A percentile compares a stretch with the other conserved stretches of the same genome.
These are phyloP conservation scores for Suhomyces chickasaworum DNA, from an alignment of 1,139 yeast species.

Conservation along the genomic window DNA sequence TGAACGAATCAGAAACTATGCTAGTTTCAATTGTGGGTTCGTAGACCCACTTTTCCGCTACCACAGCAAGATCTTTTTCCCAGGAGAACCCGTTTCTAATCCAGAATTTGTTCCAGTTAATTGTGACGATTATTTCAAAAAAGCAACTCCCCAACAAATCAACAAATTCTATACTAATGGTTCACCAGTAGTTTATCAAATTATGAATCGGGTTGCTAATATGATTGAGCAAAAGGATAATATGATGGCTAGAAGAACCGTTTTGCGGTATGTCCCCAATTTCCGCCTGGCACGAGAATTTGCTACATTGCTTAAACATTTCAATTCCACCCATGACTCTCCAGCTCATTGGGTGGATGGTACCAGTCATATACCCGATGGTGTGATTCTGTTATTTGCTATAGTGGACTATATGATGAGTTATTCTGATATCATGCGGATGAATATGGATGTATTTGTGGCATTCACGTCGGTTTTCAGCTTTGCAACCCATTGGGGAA, in stretches of 20 bases:
- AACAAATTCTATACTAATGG: slow-evolving; percentile 10
- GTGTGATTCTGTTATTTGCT: slow-evolving; percentile 5
- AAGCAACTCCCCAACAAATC: slow-evolving; percentile 2
- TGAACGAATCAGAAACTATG: neutral
- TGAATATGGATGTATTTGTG: slow-evolving; percentile 13
- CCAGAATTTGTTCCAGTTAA: neutral
- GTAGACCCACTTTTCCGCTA: slow-evolving; percentile 3
- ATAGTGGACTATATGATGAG: slow-evolving; percentile 8
- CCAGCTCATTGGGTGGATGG: slow-evolving; percentile 7
- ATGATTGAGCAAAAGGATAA: neutral
- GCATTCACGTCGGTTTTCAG: slow-evolving; percentile 7
- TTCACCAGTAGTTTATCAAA: neutral
- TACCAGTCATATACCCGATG: slow-evolving; percentile 7
- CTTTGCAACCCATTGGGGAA: slow-evolving; percentile 14
- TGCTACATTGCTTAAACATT: neutral
- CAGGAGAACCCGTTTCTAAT: neutral
- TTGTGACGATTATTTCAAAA: neutral
- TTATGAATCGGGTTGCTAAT: slow-evolving; percentile 1
- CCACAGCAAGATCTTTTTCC: slow-evolving; percentile 3
- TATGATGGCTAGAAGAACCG: neutral
- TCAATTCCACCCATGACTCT: neutral
- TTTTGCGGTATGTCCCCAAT: slow-evolving; percentile 9
- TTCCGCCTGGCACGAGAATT: neutral
- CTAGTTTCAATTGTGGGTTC: neutral
- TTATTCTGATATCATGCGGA: slow-evolving; percentile 8